Evolutionary conservation across 192 early-diverging fungal genomes (phyloP).

Genomic region (Diversispora epigaea): DNA sequence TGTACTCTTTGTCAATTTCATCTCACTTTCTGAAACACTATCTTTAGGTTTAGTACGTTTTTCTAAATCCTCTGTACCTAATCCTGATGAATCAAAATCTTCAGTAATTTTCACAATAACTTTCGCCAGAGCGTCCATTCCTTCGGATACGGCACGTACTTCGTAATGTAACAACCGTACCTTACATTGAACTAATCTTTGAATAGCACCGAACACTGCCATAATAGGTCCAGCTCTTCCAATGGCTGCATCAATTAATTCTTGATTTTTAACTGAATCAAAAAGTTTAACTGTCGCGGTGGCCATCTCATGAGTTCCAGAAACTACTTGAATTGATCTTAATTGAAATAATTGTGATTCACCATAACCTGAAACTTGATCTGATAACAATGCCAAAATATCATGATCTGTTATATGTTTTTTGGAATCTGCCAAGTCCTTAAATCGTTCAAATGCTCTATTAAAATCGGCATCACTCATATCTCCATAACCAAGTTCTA

Average conservation of each 20-base stretch:
- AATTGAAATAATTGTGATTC: conserved; percentile 59
- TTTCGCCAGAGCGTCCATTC: conserved; percentile 84
- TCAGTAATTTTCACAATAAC: conserved; percentile 72
- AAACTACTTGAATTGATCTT: conserved; percentile 74
- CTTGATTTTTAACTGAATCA: conserved; percentile 51
- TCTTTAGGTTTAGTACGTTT: conserved; percentile 37
- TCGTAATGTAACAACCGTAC: conserved; percentile 83
- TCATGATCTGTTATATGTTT: conserved; percentile 86
- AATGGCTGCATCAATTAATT: conserved; percentile 72
- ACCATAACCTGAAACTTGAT: conserved; percentile 56
- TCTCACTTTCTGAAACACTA: conserved; percentile 3
- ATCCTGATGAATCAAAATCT: conserved; percentile 30
- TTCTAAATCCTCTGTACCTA: conserved; percentile 54
- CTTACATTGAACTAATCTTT: conserved; percentile 73
- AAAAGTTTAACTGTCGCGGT: conserved; percentile 81
- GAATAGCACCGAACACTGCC: conserved; percentile 86
- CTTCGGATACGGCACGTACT: conserved; percentile 82
- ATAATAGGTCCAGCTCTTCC: conserved; percentile 84
- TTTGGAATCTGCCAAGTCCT: conserved; percentile 92
- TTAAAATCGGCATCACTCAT: conserved; percentile 66
- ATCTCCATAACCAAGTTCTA: conserved; percentile 71
- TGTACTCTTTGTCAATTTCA: conserved; percentile 43
- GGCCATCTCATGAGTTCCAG: conserved; percentile 68
- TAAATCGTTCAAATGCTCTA: conserved; percentile 83
- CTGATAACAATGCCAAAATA: conserved; percentile 81